phyloP scores from a whole-genome alignment of 257 asterid genomes.

The Nicotiana noctiflora region DNA sequence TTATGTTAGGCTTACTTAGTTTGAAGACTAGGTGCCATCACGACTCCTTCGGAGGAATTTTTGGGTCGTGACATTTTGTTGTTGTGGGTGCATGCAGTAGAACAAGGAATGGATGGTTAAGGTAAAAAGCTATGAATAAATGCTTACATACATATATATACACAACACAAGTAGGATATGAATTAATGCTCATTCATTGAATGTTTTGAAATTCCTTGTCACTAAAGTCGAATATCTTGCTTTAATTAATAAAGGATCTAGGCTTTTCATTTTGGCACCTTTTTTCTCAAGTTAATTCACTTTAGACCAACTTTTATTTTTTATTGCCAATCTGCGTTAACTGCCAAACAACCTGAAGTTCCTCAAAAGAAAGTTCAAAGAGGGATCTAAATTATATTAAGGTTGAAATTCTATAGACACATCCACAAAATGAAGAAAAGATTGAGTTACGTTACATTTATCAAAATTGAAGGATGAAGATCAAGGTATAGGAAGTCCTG shows the following conservation, averaged over 20 bases:
- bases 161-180: background rate
- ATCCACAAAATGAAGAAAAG: background rate
- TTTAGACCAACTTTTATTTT: background rate
- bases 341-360: background rate
- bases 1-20: no score
- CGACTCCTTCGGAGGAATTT: no score
- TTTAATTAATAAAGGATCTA: background rate
- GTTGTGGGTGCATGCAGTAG: no score
- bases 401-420: no score
- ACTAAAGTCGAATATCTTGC: background rate
- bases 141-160: background rate
- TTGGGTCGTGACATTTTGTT: no score
- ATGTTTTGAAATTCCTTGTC: background rate
- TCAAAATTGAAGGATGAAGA: no score
- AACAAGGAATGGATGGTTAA: no score
- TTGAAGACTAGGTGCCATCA: no score
- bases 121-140: background rate
- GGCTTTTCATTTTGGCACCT: background rate
- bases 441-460: no score
- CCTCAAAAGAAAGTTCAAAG: background rate
- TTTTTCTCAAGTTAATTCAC: background rate
- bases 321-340: background rate
- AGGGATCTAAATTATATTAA: background rate
- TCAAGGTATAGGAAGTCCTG: no score
- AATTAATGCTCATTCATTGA: no score